Evolutionary conservation across 2,329 filamentous ascomycete species (phyloP).

Genomic region (Meredithiella fracta): DNA sequence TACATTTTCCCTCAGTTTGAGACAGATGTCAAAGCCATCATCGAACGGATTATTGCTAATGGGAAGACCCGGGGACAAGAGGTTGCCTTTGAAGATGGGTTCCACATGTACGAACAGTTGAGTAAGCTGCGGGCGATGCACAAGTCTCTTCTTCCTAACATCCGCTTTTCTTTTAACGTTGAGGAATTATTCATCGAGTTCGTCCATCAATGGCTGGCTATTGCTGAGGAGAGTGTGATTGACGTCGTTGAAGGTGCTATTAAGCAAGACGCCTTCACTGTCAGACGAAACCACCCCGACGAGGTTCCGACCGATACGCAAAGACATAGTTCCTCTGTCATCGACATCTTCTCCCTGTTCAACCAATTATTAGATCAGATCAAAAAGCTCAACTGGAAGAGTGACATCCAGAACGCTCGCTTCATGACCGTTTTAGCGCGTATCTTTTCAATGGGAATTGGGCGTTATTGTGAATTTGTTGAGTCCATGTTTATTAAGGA

Average conservation of each 20-base stretch:
- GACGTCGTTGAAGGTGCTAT: conserved; percentile 81
- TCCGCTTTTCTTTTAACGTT: conserved; percentile 71
- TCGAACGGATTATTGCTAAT: conserved; percentile 61
- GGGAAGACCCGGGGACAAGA: conserved; percentile 55
- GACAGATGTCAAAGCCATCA: conserved; percentile 70
- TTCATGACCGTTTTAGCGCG: conserved; percentile 93
- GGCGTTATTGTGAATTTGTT: conserved; percentile 78
- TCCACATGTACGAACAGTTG: conserved; percentile 80
- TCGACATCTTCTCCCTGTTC: conserved; percentile 88
- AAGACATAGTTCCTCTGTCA: conserved; percentile 79
- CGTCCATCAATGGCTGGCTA: conserved; percentile 86
- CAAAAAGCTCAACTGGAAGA: conserved; percentile 74
- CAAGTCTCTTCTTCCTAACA: conserved; percentile 51
- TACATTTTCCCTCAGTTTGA: conserved; percentile 83
- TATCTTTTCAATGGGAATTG: conserved; percentile 65
- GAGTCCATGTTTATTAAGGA: conserved; percentile 75
- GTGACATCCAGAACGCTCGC: conserved; percentile 82
- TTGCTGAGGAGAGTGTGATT: conserved; percentile 62
- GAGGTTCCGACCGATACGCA: conserved; percentile 58
- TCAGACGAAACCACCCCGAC: conserved; percentile 47
- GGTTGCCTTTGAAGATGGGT: conserved; percentile 78
- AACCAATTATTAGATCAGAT: conserved; percentile 83
- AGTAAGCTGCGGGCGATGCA: conserved; percentile 74
- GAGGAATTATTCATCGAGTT: conserved; percentile 78
- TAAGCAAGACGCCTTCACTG: conserved; percentile 73